A percentile compares a stretch with the other conserved stretches of the same genome.
These are phyloP conservation scores for Diaporthe nobilis DNA, from an alignment of 2,329 filamentous ascomycete genomes.

Conservation along the genomic window DNA sequence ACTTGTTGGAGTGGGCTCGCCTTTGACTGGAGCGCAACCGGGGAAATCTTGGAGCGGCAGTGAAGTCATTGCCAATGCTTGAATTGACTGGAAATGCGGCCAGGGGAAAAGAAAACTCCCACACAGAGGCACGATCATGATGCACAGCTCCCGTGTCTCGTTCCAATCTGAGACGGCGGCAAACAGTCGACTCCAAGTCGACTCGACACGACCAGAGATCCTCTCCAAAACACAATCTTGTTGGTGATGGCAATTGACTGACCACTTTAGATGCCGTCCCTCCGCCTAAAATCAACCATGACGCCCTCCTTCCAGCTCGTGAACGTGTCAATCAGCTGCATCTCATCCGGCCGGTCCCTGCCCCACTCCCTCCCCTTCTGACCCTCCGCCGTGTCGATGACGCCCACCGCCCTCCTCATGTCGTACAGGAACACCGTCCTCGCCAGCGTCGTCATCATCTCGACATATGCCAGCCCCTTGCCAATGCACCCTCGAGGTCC, in stretches of 20 bases:
- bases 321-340: conserved; percentile 80
- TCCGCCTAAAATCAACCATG: conserved; percentile 72
- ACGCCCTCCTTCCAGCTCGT: conserved; percentile 81
- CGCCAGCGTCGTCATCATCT: conserved; percentile 75
- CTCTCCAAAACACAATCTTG: not conserved
- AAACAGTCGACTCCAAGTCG: no score
- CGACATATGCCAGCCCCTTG: conserved; percentile 77
- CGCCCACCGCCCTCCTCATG: conserved; percentile 64
- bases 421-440: conserved; percentile 74
- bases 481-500: conserved; percentile 81
- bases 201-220: not conserved
- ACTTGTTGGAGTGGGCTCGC: not conserved
- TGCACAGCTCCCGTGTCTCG: not conserved
- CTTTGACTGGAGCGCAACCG: conserved; percentile 28
- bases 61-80: conserved; percentile 7
- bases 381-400: conserved; percentile 68
- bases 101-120: not conserved
- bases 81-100: not conserved
- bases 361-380: conserved; percentile 64
- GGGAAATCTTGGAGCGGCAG: no score
- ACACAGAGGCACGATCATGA: not conserved
- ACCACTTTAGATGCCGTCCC: conserved; percentile 38
- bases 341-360: conserved; percentile 70
- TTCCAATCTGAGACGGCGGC: not conserved
- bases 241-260: not conserved